These are phyloP conservation scores for Paraurostyla sp. DNA, from an alignment of 73 alveolate species.

Conservation along the genomic window DNA sequence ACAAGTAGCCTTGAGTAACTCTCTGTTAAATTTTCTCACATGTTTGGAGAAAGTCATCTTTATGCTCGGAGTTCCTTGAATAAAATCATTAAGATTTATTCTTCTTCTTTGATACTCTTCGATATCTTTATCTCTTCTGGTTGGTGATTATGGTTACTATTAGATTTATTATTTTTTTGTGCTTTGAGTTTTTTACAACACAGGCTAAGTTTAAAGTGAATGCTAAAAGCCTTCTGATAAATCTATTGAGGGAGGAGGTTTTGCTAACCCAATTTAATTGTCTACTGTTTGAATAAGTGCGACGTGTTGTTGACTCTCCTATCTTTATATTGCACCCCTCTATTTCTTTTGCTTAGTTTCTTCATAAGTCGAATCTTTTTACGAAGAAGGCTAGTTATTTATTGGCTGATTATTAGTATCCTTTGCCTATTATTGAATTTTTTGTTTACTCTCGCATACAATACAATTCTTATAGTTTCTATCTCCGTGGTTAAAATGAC, in stretches of 20 bases:
- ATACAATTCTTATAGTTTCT: slow-evolving; percentile 41
- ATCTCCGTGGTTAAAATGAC: slow-evolving; percentile 53
- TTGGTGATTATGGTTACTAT: slow-evolving; percentile 29
- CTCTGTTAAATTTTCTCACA: slow-evolving; percentile 58
- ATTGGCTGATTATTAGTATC: neutral
- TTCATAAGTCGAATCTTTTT: neutral
- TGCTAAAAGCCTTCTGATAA: neutral
- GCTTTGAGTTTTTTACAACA: neutral
- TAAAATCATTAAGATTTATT: slow-evolving; percentile 32
- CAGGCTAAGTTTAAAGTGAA: neutral
- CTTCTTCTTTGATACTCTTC: slow-evolving; percentile 46
- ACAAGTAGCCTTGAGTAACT: slow-evolving; percentile 55
- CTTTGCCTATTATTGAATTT: neutral
- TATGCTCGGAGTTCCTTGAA: slow-evolving; percentile 26
- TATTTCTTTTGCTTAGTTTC: neutral
- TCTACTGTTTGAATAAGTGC: neutral
- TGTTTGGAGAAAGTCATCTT: slow-evolving; percentile 50
- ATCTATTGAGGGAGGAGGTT: slow-evolving; percentile 33
- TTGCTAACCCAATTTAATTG: too few relatives aligned
- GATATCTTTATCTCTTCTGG: slow-evolving; percentile 43
- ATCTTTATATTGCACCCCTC: neutral
- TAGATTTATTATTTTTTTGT: neutral
- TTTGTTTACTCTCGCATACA: slow-evolving; percentile 39
- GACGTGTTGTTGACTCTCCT: neutral
- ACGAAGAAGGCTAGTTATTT: neutral